Evolutionary conservation across 495 filamentous ascomycete genomes (phyloP).

Genomic region (Podospora fimiseda): DNA sequence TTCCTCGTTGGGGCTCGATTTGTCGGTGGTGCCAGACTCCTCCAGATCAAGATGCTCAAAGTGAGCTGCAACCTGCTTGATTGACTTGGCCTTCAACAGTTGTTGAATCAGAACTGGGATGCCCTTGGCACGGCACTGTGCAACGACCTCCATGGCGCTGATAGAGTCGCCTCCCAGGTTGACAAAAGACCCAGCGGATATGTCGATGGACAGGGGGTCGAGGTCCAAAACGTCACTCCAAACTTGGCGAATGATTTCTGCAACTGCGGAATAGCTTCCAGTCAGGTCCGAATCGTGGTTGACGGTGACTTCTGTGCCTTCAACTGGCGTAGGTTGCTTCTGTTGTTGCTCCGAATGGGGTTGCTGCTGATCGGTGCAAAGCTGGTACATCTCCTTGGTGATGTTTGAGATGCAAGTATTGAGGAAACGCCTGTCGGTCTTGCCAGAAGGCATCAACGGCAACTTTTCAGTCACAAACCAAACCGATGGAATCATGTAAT

Average conservation of each 20-base stretch:
- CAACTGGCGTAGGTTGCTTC: too few relatives aligned
- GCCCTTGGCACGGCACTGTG: slow-evolving; percentile 1
- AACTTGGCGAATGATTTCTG: slow-evolving; percentile 5
- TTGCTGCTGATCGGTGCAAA: slow-evolving; percentile 1
- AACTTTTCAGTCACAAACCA: slow-evolving; percentile 16
- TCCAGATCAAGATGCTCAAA: slow-evolving; percentile 17
- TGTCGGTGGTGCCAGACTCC: slow-evolving; percentile 2
- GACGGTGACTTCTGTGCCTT: too few relatives aligned
- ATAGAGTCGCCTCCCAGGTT: slow-evolving; percentile 57
- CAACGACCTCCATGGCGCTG: slow-evolving; percentile 43
- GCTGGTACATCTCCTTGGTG: slow-evolving; percentile 6
- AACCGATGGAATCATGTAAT: slow-evolving; percentile 21
- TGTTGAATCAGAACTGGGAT: slow-evolving; percentile 16
- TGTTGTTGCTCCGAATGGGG: neutral
- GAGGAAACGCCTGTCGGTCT: slow-evolving; percentile 16
- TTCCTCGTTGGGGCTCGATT: neutral
- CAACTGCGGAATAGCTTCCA: slow-evolving; percentile 3
- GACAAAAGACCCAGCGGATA: slow-evolving; percentile 45
- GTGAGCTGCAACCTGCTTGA: slow-evolving; percentile 1
- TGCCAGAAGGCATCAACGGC: slow-evolving; percentile 23
- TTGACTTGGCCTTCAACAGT: slow-evolving; percentile 41
- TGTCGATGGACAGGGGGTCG: slow-evolving; percentile 22
- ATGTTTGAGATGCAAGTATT: slow-evolving; percentile 5
- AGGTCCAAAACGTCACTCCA: slow-evolving; percentile 15
- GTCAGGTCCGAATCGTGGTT: neutral